These are phyloP conservation scores for Xylaria grammica DNA, from an alignment of 495 filamentous ascomycete species.

Conservation along the genomic window DNA sequence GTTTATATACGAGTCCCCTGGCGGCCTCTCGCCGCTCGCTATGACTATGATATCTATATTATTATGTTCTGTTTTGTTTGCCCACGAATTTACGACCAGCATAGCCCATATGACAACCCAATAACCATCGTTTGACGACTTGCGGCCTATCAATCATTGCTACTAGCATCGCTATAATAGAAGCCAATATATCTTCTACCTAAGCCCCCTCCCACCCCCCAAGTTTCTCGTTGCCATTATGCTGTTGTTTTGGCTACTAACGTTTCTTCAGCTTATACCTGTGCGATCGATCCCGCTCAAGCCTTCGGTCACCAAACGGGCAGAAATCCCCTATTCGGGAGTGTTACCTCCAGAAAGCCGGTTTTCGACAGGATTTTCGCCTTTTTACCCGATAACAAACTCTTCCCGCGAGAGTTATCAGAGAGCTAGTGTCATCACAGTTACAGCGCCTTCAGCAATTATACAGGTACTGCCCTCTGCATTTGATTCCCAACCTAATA, in stretches of 20 bases:
- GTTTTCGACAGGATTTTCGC: constrained; percentile 19
- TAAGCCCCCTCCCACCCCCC: not conserved
- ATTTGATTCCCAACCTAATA: constrained; percentile 42
- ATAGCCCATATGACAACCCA: too few relatives aligned
- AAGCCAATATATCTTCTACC: constrained; percentile 4
- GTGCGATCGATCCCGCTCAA: constrained; percentile 23
- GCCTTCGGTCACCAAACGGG: not conserved
- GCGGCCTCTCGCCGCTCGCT: not conserved
- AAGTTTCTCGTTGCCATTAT: constrained; percentile 23
- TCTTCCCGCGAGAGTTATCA: constrained; percentile 27
- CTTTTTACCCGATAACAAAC: constrained; percentile 10
- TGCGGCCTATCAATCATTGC: not conserved
- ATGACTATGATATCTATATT: constrained; percentile 24
- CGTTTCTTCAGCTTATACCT: constrained; percentile 30
- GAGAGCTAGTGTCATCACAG: constrained; percentile 11
- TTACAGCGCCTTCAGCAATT: constrained; percentile 19
- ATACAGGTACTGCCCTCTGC: constrained; percentile 19
- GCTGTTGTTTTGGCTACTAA: constrained; percentile 32
- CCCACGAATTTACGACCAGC: not conserved
- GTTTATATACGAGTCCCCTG: constrained; percentile 24
- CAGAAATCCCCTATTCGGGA: not conserved
- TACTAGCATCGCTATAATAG: constrained; percentile 9
- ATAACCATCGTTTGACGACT: not conserved
- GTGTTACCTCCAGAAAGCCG: not conserved
- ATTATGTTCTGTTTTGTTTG: not conserved